Conservation (phyloP, 1,139 yeast species). For the Lodderomyces beijingensis region DNA sequence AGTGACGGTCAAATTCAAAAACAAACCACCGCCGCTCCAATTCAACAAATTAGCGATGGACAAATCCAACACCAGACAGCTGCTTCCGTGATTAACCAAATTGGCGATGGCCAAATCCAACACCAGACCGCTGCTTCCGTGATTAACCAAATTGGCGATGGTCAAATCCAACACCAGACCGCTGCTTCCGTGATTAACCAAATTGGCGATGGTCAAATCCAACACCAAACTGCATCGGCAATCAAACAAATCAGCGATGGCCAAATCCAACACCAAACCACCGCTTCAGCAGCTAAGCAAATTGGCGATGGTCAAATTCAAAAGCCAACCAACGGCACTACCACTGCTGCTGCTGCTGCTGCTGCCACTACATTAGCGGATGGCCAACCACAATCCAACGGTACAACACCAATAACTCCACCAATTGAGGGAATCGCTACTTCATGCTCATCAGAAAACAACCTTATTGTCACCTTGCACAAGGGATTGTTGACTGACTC, state of each 20-base stretch:
- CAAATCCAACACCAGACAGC: conserved; percentile 19
- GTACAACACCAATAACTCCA: conserved; percentile 8
- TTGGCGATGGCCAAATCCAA: conserved; percentile 40
- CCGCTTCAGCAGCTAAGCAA: conserved; percentile 26
- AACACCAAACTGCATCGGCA: conserved; percentile 39
- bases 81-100: conserved; percentile 27
- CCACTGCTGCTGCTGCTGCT: conserved; percentile 23
- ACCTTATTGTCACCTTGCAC: conserved; percentile 44
- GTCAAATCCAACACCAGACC: conserved; percentile 38
- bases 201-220: conserved; percentile 61
- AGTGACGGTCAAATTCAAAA: conserved; percentile 11
- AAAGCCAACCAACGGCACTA: conserved; percentile 23
- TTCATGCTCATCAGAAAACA: conserved; percentile 8
- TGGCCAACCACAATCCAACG: conserved; percentile 10
- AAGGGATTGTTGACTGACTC: conserved; percentile 55
- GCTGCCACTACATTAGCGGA: conserved; percentile 19
- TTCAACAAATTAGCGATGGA: conserved; percentile 14
- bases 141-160: conserved; percentile 38
- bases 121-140: conserved; percentile 27
- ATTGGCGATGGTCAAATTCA: conserved; percentile 35
- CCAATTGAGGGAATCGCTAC: conserved; percentile 4
- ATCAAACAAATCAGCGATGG: conserved; percentile 40
- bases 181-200: conserved; percentile 44
- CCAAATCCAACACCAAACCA: conserved; percentile 36
- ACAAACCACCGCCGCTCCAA: conserved; percentile 16